Percentiles rank a stretch among this genome's conserved stretches.
Conservation (phyloP, 257 asterid genomes). For the Jasminum sambac region DNA sequence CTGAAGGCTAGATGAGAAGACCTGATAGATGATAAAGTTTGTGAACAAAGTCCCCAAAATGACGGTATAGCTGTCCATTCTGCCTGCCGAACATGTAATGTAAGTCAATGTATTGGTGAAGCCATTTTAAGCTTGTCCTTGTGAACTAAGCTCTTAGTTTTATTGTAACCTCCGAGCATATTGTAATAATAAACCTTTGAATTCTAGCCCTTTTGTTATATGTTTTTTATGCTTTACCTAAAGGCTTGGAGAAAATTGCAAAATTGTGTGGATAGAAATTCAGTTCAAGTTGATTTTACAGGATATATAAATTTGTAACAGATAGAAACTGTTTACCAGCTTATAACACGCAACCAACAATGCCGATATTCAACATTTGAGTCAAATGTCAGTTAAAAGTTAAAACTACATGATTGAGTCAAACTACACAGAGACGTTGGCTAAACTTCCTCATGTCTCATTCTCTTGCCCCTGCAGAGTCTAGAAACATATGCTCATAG, state of each 20-base stretch:
- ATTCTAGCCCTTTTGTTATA: neutral
- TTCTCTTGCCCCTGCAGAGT: constrained; percentile 24
- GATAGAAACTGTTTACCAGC: no score
- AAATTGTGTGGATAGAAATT: no score
- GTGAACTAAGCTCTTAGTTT: neutral
- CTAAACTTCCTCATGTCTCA: neutral
- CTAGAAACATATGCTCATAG: constrained; percentile 56
- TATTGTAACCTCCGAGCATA: neutral
- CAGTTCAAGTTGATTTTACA: no score
- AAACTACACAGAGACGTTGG: neutral
- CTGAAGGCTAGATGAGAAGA: neutral
- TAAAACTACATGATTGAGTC: neutral
- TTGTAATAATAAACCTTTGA: neutral
- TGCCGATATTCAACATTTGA: neutral
- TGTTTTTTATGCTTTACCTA: neutral
- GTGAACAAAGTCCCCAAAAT: neutral
- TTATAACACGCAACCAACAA: no score
- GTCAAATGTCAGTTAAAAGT: neutral
- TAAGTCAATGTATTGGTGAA: neutral
- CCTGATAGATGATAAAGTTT: constrained; percentile 5
- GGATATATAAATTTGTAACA: no score
- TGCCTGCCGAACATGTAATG: neutral
- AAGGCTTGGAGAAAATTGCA: neutral
- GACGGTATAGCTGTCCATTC: neutral
- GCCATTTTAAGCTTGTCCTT: neutral